These are phyloP conservation scores for Casaregolazyma lundiana DNA, from an alignment of 1,139 yeast species.

Conservation along the genomic window DNA sequence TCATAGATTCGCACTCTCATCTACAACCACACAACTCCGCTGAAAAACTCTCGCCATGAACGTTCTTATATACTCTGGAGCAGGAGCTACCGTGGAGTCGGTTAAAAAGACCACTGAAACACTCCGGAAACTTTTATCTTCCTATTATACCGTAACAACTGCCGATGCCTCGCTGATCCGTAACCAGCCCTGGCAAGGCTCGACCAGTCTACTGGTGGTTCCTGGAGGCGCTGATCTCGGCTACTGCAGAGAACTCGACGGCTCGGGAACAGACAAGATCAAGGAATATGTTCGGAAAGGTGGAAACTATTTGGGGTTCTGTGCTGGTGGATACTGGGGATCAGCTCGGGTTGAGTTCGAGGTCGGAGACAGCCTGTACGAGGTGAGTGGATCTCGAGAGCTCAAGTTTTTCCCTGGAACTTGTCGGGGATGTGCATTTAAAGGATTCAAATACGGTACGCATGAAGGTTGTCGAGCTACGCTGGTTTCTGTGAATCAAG, in stretches of 20 bases:
- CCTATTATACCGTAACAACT: slow-evolving; percentile 79
- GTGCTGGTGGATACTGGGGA: slow-evolving; percentile 95
- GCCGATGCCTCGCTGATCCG: slow-evolving; percentile 59
- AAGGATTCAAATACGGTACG: slow-evolving; percentile 74
- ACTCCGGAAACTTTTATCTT: slow-evolving; percentile 69
- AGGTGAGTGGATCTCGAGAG: slow-evolving; percentile 82
- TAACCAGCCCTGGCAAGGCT: slow-evolving; percentile 83
- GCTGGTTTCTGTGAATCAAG: slow-evolving; percentile 39
- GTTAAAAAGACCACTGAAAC: slow-evolving; percentile 81
- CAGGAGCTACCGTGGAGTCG: slow-evolving; percentile 83
- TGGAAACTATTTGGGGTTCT: slow-evolving; percentile 78
- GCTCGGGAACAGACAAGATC: slow-evolving; percentile 59
- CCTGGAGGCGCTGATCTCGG: slow-evolving; percentile 99
- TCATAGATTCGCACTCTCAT: not conserved
- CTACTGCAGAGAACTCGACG: slow-evolving; percentile 64
- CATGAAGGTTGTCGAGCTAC: slow-evolving; percentile 72
- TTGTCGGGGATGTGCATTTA: slow-evolving; percentile 74
- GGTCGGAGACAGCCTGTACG: slow-evolving; percentile 61
- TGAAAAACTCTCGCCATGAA: slow-evolving; percentile 54
- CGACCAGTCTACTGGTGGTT: slow-evolving; percentile 72
- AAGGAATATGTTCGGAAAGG: slow-evolving; percentile 67
- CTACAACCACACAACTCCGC: no score
- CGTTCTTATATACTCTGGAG: slow-evolving; percentile 71
- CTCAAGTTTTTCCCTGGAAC: slow-evolving; percentile 75
- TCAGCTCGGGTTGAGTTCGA: slow-evolving; percentile 79